Base-by-base conservation (phyloP, 2,329 filamentous ascomycete species). In the Exophiala mesophila region DNA sequence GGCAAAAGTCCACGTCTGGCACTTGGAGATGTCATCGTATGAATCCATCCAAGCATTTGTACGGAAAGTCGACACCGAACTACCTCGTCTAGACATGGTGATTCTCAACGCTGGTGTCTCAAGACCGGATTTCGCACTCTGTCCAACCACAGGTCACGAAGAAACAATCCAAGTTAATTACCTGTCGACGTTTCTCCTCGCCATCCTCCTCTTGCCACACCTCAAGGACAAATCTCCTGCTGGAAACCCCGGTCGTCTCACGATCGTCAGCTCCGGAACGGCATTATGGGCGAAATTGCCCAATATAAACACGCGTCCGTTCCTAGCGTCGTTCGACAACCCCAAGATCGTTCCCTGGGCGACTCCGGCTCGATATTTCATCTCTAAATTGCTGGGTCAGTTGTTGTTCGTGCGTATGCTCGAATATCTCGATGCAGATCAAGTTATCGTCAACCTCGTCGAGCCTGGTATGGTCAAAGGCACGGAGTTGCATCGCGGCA, bases 91-190 rank as follows among this genome's bases (percentile, higher is more conserved):
- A 3, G 68, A 75, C 49, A 62, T 70, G 8, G 64, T 57, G 3
- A 58, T 76, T 19, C 58, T 72, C 3, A 74, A 73, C 47, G 71
- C 70, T 1, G 71, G 64, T 0, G 28, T 69, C 4, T 41, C 50
- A n/a, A 55, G 49, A 4, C 17, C 51, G 18, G 47, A 45, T 6
- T 54, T 54, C 36, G 33, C 45, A 16, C 42, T 42, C 16, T 38
- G 30, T 8, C 15, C 39, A 7, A 35, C 57, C 15, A 46, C 47
- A 3, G 37, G 41, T 4, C 63, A 69, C 39, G 66, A 72, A 45
- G 55, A 59, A n/a, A 59, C 56, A 7, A 41, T 72, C 10, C 68
- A 72, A 44, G 62, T 61, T 20, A 62, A 57, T 49, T 19, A 57
- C 50, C 7, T 56, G 39, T 24, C 41, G 53, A 32, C 52, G 53